Evolutionary conservation across 768 basidiomycete species (phyloP).

Genomic region (Melanogaster broomeanus): DNA sequence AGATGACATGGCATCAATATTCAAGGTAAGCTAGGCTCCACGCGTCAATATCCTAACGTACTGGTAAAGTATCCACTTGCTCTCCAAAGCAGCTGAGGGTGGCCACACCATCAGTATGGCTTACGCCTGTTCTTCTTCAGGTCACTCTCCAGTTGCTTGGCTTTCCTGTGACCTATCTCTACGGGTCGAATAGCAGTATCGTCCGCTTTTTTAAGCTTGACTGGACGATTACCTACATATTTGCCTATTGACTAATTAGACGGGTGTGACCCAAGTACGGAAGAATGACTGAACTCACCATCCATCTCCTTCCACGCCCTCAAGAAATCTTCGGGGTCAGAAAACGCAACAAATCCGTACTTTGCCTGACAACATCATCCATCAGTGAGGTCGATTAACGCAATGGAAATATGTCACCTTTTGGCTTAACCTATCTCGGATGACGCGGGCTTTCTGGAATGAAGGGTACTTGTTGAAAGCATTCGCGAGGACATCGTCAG

Average conservation of each 20-base stretch:
- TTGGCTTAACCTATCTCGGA: conserved; percentile 89
- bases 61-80: conserved; percentile 15
- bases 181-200: conserved; percentile 84
- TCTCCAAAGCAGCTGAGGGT: not conserved
- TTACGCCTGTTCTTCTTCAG: conserved; percentile 87
- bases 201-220: conserved; percentile 94
- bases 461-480: conserved; percentile 94
- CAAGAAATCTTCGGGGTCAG: conserved; percentile 97
- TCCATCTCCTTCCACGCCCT: conserved; percentile 99
- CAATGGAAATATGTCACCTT: conserved; percentile 57
- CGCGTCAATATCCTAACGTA: conserved; percentile 27
- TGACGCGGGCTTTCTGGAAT: conserved; percentile 94
- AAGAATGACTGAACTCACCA: conserved; percentile 50
- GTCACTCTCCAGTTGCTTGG: conserved; percentile 85
- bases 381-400: not conserved
- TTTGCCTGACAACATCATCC: conserved; percentile 63
- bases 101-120: conserved; percentile 59
- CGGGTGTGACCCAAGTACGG: not conserved
- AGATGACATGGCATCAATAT: conserved; percentile 7
- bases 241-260: conserved; percentile 59
- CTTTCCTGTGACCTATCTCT: conserved; percentile 91
- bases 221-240: conserved; percentile 98
- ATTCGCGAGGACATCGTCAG: conserved; percentile 89
- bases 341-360: conserved; percentile 97
- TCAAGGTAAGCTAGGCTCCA: conserved; percentile 25